Evolutionary conservation across 768 basidiomycete genomes (phyloP).

Genomic region (Fistulinella prunicolor): DNA sequence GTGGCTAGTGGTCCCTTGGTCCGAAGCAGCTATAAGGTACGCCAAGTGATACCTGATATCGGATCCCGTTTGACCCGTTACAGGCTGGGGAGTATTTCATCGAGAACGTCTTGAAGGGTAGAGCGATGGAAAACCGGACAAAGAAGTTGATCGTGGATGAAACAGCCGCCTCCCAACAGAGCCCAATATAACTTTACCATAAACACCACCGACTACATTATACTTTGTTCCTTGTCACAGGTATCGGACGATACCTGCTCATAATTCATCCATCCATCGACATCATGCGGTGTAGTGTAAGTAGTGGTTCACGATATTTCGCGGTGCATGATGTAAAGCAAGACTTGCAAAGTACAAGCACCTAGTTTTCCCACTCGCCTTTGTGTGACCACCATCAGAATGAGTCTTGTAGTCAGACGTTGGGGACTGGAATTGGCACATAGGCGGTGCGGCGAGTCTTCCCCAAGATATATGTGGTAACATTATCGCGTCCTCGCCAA

Average conservation of each 20-base stretch:
- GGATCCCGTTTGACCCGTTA: constrained; percentile 3
- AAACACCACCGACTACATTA: not conserved
- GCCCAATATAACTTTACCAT: constrained; percentile 2
- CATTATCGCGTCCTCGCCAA: not conserved
- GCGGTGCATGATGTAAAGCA: too few relatives aligned
- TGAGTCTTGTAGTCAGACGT: too few relatives aligned
- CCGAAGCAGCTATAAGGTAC: constrained; percentile 94
- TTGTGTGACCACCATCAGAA: too few relatives aligned
- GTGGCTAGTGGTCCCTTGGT: constrained; percentile 97
- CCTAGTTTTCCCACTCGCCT: too few relatives aligned
- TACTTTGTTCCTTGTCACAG: not conserved
- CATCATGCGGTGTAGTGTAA: too few relatives aligned
- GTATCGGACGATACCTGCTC: constrained; percentile 5
- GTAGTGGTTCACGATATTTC: too few relatives aligned
- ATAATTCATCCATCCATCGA: too few relatives aligned
- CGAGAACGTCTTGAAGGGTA: constrained; percentile 79
- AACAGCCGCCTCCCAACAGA: constrained; percentile 1
- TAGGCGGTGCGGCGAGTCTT: too few relatives aligned
- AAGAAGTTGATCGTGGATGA: constrained; percentile 31
- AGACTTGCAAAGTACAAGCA: too few relatives aligned
- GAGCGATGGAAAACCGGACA: constrained; percentile 43
- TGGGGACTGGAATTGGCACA: too few relatives aligned
- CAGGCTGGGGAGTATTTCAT: constrained; percentile 97
- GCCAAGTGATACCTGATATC: constrained; percentile 12
- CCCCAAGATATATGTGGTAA: too few relatives aligned